Base-by-base conservation (phyloP, 805 yeast genomes). In the Tetrapisispora nanseiensis region DNA sequence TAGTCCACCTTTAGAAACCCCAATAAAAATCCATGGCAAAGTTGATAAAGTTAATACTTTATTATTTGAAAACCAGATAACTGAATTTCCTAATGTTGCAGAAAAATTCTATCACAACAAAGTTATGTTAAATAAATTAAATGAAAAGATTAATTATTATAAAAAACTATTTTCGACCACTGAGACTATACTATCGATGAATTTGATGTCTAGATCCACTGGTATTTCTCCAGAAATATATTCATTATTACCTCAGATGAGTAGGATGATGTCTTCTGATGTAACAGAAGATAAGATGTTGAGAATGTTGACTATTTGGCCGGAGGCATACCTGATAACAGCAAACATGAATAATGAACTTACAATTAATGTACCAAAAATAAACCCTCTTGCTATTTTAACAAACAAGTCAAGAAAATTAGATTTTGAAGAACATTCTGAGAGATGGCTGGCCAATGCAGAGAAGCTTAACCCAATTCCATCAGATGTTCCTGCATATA, bases 161-260 rank as follows among this genome's bases (percentile, higher is more conserved):
- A 56, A 55, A 40, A 46, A 48, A 22, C 42, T 61, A 11, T 61
- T 61, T 35, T 44, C 49, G 10, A 45, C 48, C 6, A 37, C 48
- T 27, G 63, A 59, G 27, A 52, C 61, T 6, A 52, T 59, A 7
- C 19, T 61, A n/a, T 55, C 63, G 3, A 43, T 61, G 30, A 47
- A 54, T 38, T 41, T 54, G n/a, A 52, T 58, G 23, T 50, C 60
- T 15, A 49, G 45, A 23, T 32, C 48, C 4, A 39, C 48, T 9
- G 40, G 46, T 11, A 28, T 46, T 3, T 45, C 55, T 2, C 50
- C 56, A 11, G 55, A 50, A 26, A 39, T 59, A 23, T 42, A 48
- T 23, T 32, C 46, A 5, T 18, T 61, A 16, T 39, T 61, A 32
- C 62, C 63, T 19, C 60, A 58, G 38, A 49, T 59, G 27, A 50